Conservation (phyloP, 2,329 filamentous ascomycete species). For the Hortaea werneckii region DNA sequence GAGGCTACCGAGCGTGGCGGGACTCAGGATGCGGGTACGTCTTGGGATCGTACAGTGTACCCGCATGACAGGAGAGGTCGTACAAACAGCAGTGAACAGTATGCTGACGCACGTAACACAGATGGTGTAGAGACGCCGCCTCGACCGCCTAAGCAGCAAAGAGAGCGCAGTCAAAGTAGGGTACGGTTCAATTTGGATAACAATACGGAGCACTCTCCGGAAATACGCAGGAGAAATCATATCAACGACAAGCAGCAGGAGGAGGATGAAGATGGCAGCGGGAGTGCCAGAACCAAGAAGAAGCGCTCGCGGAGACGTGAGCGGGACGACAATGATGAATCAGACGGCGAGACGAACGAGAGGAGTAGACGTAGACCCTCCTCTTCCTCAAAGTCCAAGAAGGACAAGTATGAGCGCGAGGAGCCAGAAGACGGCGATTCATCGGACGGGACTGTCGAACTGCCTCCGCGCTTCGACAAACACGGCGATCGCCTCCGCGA, state of each 20-base stretch:
- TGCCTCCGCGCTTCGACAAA: conserved; percentile 28
- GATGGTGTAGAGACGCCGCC: conserved; percentile 21
- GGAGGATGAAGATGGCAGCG: conserved; percentile 11
- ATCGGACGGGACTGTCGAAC: conserved; percentile 23
- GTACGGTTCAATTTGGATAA: conserved; percentile 23
- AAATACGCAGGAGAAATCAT: conserved; percentile 1
- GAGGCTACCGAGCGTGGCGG: conserved; percentile 6
- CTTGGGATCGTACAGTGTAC: conserved; percentile 11
- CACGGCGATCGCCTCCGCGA: conserved; percentile 20
- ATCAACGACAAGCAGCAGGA: background rate
- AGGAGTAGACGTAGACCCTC: background rate
- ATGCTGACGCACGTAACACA: conserved; percentile 5
- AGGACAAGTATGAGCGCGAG: conserved; percentile 18
- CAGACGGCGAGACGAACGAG: background rate
- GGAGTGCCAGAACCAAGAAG: conserved; percentile 11
- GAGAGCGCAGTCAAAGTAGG: conserved; percentile 13
- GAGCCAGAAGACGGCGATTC: conserved; percentile 12
- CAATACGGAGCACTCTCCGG: conserved; percentile 21
- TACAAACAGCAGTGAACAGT: background rate
- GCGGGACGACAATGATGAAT: background rate
- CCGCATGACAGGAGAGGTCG: conserved; percentile 10
- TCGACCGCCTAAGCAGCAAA: conserved; percentile 3
- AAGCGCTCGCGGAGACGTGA: no score
- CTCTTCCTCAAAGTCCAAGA: conserved; percentile 11
- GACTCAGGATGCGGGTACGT: conserved; percentile 14